phyloP scores from a whole-genome alignment of 805 yeast genomes.

The Candida ascalaphidarum region DNA sequence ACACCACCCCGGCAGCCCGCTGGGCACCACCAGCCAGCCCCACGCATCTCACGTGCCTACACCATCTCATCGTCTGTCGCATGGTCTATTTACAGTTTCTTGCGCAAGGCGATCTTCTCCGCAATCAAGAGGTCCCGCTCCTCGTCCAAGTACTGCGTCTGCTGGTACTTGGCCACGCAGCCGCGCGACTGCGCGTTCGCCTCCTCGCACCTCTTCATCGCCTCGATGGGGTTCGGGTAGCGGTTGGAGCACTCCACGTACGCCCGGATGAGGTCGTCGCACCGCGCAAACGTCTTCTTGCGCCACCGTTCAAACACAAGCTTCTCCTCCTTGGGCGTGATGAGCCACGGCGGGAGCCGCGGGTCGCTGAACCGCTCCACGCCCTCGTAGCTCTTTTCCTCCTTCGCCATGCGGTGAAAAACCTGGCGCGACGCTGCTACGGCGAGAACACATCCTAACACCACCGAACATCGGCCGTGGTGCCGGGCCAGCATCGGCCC shows the following conservation, averaged over 20 bases:
- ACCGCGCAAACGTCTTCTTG: slow-evolving; percentile 51
- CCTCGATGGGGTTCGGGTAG: slow-evolving; percentile 49
- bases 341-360: slow-evolving; percentile 63
- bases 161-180: slow-evolving; percentile 57
- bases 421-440: no score
- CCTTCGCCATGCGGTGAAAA: no score
- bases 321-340: slow-evolving; percentile 71
- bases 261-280: slow-evolving; percentile 57
- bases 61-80: no score
- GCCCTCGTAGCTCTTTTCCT: slow-evolving; percentile 27
- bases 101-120: slow-evolving; percentile 40
- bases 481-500: no score
- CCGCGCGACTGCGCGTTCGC: slow-evolving; percentile 49
- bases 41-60: no score
- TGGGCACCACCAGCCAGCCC: no score
- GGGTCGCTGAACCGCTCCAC: slow-evolving; percentile 33
- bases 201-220: slow-evolving; percentile 57
- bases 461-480: no score
- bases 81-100: no score
- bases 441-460: no score
- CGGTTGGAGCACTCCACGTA: slow-evolving; percentile 60
- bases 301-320: slow-evolving; percentile 66
- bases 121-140: slow-evolving; percentile 59
- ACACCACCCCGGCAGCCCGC: no score
- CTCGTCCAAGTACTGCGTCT: slow-evolving; percentile 55